Evolutionary conservation across 169 alveolate species (phyloP).

Genomic region (Cryptosporidium canis): DNA sequence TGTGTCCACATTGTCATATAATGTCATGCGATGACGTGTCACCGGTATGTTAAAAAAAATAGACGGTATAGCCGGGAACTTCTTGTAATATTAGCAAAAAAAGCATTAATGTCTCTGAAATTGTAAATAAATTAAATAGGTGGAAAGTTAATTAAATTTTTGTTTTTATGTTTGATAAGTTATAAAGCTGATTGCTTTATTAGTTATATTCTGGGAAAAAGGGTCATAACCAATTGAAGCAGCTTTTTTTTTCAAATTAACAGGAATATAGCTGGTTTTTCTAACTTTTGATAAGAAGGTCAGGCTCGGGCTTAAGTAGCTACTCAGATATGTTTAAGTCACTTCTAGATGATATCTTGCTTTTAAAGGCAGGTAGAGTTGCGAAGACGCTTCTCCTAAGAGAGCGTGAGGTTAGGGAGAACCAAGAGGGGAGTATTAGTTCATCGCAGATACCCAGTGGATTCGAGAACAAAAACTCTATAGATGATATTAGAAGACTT

Average conservation of each 20-base stretch:
- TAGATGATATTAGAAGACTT: background rate
- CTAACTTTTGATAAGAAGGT: no score
- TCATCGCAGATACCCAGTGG: slow-evolving; percentile 25
- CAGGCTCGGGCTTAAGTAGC: background rate
- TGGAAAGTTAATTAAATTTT: no score
- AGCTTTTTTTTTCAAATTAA: no score
- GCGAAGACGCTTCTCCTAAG: background rate
- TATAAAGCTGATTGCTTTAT: no score
- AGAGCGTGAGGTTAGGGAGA: slow-evolving; percentile 11
- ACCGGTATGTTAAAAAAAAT: background rate
- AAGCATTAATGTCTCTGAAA: background rate
- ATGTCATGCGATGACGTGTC: background rate
- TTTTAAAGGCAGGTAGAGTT: slow-evolving; percentile 24
- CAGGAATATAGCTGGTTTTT: no score
- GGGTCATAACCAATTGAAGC: no score
- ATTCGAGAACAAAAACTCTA: background rate
- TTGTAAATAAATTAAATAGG: no score
- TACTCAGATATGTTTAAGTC: slow-evolving; percentile 12
- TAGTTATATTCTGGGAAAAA: no score
- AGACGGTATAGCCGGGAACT: background rate
- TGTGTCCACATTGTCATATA: no score
- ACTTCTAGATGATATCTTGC: slow-evolving; percentile 19
- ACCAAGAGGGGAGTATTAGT: slow-evolving; percentile 1
- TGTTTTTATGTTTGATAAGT: no score
- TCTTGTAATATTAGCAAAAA: no score